These are phyloP conservation scores for Kewa caespitosa DNA, from an alignment of 179 eudicot genomes.

Conservation along the genomic window DNA sequence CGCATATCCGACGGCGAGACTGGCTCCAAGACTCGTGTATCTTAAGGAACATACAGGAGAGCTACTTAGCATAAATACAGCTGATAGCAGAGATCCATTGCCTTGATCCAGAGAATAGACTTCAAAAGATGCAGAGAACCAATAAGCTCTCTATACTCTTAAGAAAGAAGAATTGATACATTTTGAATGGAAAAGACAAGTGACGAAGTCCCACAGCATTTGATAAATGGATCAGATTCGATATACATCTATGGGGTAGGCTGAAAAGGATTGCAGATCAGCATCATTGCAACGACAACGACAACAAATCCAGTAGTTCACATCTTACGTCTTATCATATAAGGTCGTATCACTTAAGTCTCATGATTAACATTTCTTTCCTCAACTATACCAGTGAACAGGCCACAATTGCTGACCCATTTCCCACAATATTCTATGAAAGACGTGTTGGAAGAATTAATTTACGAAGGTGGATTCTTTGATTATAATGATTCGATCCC, in stretches of 20 bases:
- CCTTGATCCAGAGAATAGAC: constrained; percentile 43
- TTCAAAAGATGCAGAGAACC: constrained; percentile 34
- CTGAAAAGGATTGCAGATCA: background rate
- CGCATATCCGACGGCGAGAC: constrained; percentile 71
- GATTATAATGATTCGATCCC: background rate
- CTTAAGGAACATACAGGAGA: constrained; percentile 57
- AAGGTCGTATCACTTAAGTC: background rate
- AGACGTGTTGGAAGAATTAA: background rate
- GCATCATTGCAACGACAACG: background rate
- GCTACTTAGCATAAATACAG: constrained; percentile 51
- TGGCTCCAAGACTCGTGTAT: constrained; percentile 53
- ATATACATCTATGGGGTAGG: background rate
- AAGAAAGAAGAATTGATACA: background rate
- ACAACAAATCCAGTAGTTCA: background rate
- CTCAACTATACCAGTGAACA: background rate
- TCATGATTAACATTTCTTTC: background rate
- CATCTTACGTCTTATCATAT: background rate
- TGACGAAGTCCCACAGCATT: background rate
- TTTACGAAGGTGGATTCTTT: constrained; percentile 4
- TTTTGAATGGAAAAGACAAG: background rate
- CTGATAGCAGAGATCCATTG: constrained; percentile 47
- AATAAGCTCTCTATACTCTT: background rate
- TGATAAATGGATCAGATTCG: background rate
- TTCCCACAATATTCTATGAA: too few relatives aligned
- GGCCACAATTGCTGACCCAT: background rate